phyloP scores from a whole-genome alignment of 164 flowering plant genomes.

The Chimonanthus praecox region DNA sequence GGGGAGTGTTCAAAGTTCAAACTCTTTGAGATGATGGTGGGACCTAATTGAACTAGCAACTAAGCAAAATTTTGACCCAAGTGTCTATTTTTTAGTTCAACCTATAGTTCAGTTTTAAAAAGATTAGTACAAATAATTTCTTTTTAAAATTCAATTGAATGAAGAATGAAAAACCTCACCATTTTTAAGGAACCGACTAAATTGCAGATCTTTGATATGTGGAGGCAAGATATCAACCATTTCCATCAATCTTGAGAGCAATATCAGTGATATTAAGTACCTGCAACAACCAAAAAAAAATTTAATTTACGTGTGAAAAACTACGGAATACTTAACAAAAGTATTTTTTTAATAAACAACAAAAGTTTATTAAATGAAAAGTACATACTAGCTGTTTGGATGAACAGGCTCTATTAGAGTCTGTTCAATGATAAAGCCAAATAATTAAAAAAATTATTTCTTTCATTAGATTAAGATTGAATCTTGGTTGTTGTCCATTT shows the following conservation, averaged over 20 bases:
- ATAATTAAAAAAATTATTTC: no score
- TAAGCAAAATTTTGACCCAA: not conserved
- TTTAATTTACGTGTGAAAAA: not conserved
- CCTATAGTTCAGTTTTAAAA: not conserved
- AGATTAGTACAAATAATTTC: not conserved
- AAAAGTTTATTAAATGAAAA: not conserved
- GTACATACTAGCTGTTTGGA: not conserved
- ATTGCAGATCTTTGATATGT: conserved; percentile 53
- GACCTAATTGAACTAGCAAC: not conserved
- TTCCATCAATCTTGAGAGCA: conserved; percentile 49
- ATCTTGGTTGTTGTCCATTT: no score
- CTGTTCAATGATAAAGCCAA: no score
- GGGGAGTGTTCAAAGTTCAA: no score
- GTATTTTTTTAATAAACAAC: not conserved
- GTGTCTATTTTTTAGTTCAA: not conserved
- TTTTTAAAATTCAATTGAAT: not conserved
- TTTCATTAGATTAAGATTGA: no score
- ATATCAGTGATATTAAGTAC: conserved; percentile 64
- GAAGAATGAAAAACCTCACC: conserved; percentile 35
- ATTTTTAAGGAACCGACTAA: conserved; percentile 70
- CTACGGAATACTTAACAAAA: no score
- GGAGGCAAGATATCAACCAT: conserved; percentile 73
- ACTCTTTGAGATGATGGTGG: not conserved
- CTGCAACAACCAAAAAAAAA: conserved; percentile 25
- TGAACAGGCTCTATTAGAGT: no score